Base-by-base conservation (phyloP, 2,329 filamentous ascomycete genomes). In the Pseudocercospora fuligena region DNA sequence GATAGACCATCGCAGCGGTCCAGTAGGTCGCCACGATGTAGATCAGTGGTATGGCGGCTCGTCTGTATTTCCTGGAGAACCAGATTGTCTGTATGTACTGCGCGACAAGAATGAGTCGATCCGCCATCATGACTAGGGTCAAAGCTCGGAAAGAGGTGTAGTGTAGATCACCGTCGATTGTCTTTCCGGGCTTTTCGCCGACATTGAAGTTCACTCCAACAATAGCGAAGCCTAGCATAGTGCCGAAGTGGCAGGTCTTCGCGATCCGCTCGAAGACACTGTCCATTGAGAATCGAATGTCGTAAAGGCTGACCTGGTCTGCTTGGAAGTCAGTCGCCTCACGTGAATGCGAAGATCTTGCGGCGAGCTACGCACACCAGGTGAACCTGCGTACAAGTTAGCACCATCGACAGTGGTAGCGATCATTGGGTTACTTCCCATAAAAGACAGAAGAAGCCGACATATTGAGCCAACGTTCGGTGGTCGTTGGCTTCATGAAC, bases 191-290 rank as follows among this genome's bases (percentile, higher is more conserved):
- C 31, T 33, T 11, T 12, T 33, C 31, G 31, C 31, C 31, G 31
- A 33, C 31, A 12, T 33, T 33, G 31, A 33, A 33, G 31, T 33
- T 33, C 9, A 33, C 31, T 12, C 86, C 87, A 7, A 88, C 84
- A 36, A 89, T 86, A 5, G 88, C 86, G 69, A 90, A 89, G 1
- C 87, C 88, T 49, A 89, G 82, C 85, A 91, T 88, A 47, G 87
- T 85, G 27, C 84, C 88, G 7, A 91, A 84, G 69, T 90, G 87
- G 1, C 86, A 70, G 1, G 83, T 85, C 73, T 88, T 87, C 67
- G 84, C 85, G 21, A 82, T 70, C 36, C 89, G 84, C 69, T 90
- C 86, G 71, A 90, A 88, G 43, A 90, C 81, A 46, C 85, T 88
- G 75, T 91, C 89, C 33, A 86, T 83, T 1, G 86, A 84, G 73